phyloP scores from a whole-genome alignment of 2,329 filamentous ascomycete species.

The Tolypocladium pustulatum region DNA sequence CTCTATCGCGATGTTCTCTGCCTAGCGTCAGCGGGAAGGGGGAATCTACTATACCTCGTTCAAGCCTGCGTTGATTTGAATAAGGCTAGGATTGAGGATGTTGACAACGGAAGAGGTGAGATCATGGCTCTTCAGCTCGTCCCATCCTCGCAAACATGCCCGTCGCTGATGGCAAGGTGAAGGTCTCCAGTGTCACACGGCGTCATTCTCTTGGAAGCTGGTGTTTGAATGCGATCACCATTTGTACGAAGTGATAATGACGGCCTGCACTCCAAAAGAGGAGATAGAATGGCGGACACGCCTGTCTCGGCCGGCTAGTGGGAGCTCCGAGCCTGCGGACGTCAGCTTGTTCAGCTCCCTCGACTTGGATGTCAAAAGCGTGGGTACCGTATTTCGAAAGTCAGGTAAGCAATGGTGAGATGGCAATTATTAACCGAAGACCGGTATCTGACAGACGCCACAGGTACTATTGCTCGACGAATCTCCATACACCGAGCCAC shows the following conservation, averaged over 20 bases:
- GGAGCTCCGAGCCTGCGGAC: conserved; percentile 35
- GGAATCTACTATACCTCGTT: conserved; percentile 60
- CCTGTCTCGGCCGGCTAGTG: conserved; percentile 42
- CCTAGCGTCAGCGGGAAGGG: conserved; percentile 56
- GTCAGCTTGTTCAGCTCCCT: conserved; percentile 51
- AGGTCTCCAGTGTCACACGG: conserved; percentile 83
- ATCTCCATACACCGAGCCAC: conserved; percentile 73
- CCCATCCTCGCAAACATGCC: background rate
- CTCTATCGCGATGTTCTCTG: conserved; percentile 76
- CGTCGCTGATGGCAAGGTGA: background rate
- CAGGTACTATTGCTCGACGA: conserved; percentile 52
- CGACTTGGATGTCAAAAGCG: conserved; percentile 57
- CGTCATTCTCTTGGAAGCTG: conserved; percentile 85
- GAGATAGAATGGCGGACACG: conserved; percentile 69
- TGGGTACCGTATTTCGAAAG: conserved; percentile 67
- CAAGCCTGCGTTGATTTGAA: conserved; percentile 63
- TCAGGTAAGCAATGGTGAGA: conserved; percentile 35
- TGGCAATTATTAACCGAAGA: background rate
- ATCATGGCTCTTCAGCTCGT: background rate
- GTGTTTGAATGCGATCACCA: conserved; percentile 69
- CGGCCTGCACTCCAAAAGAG: conserved; percentile 72
- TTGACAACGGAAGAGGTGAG: conserved; percentile 65
- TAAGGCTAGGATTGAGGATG: conserved; percentile 56
- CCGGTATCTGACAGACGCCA: background rate
- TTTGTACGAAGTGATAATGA: conserved; percentile 77